Evolutionary conservation across 129 eudicot species (phyloP).

Genomic region (Chrysanthemum seticuspe): DNA sequence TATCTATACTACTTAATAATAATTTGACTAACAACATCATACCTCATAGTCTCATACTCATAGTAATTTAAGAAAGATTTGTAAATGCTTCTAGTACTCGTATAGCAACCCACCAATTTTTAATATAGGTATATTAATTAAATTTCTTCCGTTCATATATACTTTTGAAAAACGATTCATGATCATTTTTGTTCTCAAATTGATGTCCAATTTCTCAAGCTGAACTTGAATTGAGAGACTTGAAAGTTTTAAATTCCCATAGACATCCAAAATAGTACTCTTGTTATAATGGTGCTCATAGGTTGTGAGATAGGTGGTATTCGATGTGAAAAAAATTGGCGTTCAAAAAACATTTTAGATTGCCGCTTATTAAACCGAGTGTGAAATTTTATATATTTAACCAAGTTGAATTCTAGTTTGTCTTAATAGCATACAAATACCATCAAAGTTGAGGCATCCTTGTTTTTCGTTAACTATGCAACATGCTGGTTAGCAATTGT

Average conservation of each 20-base stretch:
- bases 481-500: too few relatives aligned
- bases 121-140: neutral
- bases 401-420: neutral
- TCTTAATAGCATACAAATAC: neutral
- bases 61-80: too few relatives aligned
- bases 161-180: neutral
- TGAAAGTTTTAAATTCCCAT: neutral
- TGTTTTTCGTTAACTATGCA: neutral
- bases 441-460: slow-evolving; percentile 3
- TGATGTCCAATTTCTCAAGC: neutral
- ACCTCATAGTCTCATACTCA: too few relatives aligned
- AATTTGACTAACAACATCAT: neutral
- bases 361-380: neutral
- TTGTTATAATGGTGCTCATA: neutral
- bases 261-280: neutral
- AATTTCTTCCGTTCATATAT: neutral
- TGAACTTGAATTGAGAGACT: neutral
- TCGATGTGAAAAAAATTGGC: too few relatives aligned
- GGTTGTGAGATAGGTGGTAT: too few relatives aligned
- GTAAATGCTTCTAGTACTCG: neutral
- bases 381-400: neutral
- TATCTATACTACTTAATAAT: neutral
- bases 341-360: neutral
- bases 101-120: slow-evolving; percentile 1
- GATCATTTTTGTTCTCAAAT: neutral